Evolutionary conservation across 2,329 filamentous ascomycete genomes (phyloP), one percentile per base, ranked within the genome.

Genomic region (Cordyceps farinosa): DNA sequence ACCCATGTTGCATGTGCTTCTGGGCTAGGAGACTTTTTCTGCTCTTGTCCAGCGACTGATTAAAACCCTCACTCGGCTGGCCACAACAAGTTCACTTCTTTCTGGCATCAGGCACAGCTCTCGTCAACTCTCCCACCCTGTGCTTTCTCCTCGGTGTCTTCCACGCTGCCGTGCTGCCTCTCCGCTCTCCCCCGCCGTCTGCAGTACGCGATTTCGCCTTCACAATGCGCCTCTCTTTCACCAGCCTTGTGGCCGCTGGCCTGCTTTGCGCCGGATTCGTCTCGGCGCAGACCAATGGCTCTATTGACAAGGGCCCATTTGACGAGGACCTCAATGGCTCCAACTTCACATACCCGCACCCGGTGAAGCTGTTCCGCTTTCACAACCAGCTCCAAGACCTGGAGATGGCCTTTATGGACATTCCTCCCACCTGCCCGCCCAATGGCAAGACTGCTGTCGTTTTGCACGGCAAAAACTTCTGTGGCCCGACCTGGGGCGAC

Each of bases 391-490:
- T 72, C 15, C 75, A 79, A 54, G 70, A 76, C n/a, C 71, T 84
- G 32, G 75, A 82, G 48, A 85, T 84, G 82, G 82, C 81, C 17
- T 84, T 83, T 66, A 83, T 85, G 80, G 82, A 85, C 65, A 68
- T 84, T 30, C 57, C 71, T 13, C 79, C 80, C 8, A 70, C 67
- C 1, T 67, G 66, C 59, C 61, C 67, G 34, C 65, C 74, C 53
- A 76, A 74, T 63, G 75, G 73, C 48, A 79, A 76, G 66, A 80
- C 76, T 0, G 79, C 78, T 32, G 72, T 83, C 9, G 75, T 84
- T 40, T 70, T 85, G 17, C 82, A 85, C 68, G 82, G 82, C 66
- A 84, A 83, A 71, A 84, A 84, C 71, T 85, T 85, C 66, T 85
- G 82, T 69, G 79, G 76, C 42, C 74, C 80, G 29, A 85, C 82